These are phyloP conservation scores for Daedaleopsis nitida DNA, from an alignment of 768 basidiomycete species.

Conservation along the genomic window DNA sequence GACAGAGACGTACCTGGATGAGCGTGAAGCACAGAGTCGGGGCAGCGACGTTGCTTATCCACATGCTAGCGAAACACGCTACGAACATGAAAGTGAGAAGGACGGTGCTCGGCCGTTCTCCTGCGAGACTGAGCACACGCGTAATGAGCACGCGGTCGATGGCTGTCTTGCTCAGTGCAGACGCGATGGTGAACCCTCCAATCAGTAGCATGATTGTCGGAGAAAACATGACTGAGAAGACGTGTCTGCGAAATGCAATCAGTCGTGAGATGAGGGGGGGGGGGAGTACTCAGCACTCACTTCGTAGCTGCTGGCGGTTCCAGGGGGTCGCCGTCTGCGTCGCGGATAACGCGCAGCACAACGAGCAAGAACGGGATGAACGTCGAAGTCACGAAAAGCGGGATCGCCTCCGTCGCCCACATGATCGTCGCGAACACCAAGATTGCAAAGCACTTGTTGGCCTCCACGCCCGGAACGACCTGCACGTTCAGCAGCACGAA, in stretches of 20 bases:
- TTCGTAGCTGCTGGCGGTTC: constrained; percentile 75
- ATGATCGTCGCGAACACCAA: constrained; percentile 87
- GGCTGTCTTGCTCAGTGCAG: constrained; percentile 92
- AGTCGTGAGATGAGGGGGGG: neutral
- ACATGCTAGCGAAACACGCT: constrained; percentile 98
- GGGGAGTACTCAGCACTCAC: constrained; percentile 43
- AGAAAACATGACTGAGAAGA: constrained; percentile 96
- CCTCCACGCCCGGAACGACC: constrained; percentile 62
- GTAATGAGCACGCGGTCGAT: constrained; percentile 93
- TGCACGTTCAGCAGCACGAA: constrained; percentile 59
- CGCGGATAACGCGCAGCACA: constrained; percentile 76
- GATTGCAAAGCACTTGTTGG: constrained; percentile 90
- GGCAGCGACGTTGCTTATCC: constrained; percentile 99
- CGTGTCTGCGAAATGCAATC: constrained; percentile 51
- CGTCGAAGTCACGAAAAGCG: constrained; percentile 95
- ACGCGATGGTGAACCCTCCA: constrained; percentile 97
- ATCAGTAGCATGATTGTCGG: constrained; percentile 98
- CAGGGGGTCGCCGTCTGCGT: constrained; percentile 53
- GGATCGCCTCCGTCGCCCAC: constrained; percentile 98
- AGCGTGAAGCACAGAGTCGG: constrained; percentile 96
- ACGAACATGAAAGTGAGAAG: constrained; percentile 94
- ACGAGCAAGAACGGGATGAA: constrained; percentile 87
- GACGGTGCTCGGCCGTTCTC: constrained; percentile 82
- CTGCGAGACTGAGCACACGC: constrained; percentile 86
- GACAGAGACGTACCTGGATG: constrained; percentile 65